A percentile compares a stretch with the other conserved stretches of the same genome.
phyloP scores from a whole-genome alignment of 371 early-diverging fungal species.

The Rhizopus stolonifer region DNA sequence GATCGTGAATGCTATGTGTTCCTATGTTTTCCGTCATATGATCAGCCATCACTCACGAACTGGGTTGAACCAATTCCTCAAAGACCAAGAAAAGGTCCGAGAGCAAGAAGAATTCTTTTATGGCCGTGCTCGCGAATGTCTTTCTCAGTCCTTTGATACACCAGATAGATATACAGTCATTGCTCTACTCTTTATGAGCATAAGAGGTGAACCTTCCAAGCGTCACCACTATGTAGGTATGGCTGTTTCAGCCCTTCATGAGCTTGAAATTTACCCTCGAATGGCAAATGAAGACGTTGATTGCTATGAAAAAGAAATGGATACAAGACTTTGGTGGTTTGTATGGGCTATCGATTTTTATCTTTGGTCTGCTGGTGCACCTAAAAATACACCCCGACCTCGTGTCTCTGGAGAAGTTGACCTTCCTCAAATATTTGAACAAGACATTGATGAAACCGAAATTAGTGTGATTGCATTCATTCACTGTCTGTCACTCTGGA shows the following conservation, averaged over 20 bases:
- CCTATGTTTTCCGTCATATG: slow-evolving; percentile 34
- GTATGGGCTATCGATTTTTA: slow-evolving; percentile 48
- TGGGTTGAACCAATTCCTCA: slow-evolving; percentile 24
- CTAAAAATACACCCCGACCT: slow-evolving; percentile 38
- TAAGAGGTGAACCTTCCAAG: slow-evolving; percentile 29
- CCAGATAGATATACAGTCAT: slow-evolving; percentile 43
- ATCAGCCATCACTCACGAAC: slow-evolving; percentile 36
- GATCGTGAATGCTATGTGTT: slow-evolving; percentile 49
- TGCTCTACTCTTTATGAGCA: slow-evolving; percentile 30
- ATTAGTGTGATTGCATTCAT: slow-evolving; percentile 28
- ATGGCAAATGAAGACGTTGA: slow-evolving; percentile 38
- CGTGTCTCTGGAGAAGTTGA: slow-evolving; percentile 29
- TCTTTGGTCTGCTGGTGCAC: slow-evolving; percentile 37
- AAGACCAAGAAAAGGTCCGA: slow-evolving; percentile 35
- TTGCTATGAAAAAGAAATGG: slow-evolving; percentile 44
- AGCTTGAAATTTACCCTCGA: slow-evolving; percentile 48
- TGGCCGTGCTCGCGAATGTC: slow-evolving; percentile 37
- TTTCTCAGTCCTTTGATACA: slow-evolving; percentile 44
- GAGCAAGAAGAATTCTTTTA: slow-evolving; percentile 53
- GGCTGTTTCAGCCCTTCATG: slow-evolving; percentile 44
- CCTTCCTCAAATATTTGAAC: slow-evolving; percentile 37
- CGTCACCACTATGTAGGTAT: slow-evolving; percentile 45
- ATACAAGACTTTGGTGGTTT: slow-evolving; percentile 54
- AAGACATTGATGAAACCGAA: slow-evolving; percentile 47
- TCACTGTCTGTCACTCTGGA: slow-evolving; percentile 39